phyloP scores from a whole-genome alignment of 208 protist species.

The Phytomonas francai region DNA sequence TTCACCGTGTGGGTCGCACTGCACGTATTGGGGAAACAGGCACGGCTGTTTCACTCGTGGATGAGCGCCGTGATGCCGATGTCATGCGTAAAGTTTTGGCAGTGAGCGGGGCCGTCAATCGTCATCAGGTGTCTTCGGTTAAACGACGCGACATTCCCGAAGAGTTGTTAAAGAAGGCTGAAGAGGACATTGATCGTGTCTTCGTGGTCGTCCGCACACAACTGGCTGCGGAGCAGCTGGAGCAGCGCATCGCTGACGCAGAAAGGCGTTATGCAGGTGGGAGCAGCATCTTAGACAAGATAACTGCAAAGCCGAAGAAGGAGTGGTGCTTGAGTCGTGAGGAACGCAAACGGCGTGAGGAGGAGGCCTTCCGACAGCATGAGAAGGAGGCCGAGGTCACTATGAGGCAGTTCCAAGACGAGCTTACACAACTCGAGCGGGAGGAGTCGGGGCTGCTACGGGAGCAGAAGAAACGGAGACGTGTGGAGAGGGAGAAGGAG shows the following conservation, averaged over 20 bases:
- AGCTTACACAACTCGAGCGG: constrained; percentile 49
- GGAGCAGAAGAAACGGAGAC: constrained; percentile 39
- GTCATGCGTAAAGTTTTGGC: constrained; percentile 88
- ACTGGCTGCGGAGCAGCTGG: constrained; percentile 67
- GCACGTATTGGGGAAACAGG: constrained; percentile 92
- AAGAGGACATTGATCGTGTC: constrained; percentile 28
- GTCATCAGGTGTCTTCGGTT: constrained; percentile 63
- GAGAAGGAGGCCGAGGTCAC: constrained; percentile 86
- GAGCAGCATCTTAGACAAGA: constrained; percentile 7
- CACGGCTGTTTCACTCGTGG: constrained; percentile 93
- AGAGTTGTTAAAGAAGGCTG: constrained; percentile 31
- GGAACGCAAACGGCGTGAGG: constrained; percentile 62
- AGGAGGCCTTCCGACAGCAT: constrained; percentile 53
- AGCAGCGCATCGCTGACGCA: constrained; percentile 58
- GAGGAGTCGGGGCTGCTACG: constrained; percentile 55
- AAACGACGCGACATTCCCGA: constrained; percentile 71
- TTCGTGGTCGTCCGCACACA: constrained; percentile 48
- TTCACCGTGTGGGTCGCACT: constrained; percentile 97
- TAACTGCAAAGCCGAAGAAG: constrained; percentile 36
- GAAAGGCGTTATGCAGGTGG: constrained; percentile 62
- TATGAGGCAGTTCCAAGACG: constrained; percentile 77
- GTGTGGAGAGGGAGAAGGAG: constrained; percentile 47
- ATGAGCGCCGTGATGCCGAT: constrained; percentile 64
- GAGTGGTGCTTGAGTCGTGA: constrained; percentile 70
- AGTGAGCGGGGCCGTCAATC: constrained; percentile 68